Conservation (phyloP, 371 early-diverging fungal species). For the Saksenaea vasiformis region DNA sequence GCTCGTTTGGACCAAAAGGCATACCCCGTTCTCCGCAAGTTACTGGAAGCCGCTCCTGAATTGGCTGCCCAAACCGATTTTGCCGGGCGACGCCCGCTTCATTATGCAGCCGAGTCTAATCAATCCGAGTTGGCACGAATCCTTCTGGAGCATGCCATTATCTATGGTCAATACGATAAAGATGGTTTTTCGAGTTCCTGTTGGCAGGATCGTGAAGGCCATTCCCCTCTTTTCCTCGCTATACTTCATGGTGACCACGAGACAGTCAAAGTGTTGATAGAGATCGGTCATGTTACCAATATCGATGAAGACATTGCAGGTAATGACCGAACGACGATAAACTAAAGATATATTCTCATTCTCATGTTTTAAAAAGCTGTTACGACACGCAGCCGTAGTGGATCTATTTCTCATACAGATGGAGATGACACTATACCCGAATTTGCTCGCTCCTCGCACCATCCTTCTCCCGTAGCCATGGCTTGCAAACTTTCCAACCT, state of each 20-base stretch:
- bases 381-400: neutral
- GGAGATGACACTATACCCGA: constrained; percentile 31
- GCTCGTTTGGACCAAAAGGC: neutral
- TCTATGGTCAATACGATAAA: constrained; percentile 37
- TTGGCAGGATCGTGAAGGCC: constrained; percentile 72
- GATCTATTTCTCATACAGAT: neutral
- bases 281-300: constrained; percentile 53
- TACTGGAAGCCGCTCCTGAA: constrained; percentile 23
- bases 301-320: constrained; percentile 49
- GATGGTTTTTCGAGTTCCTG: constrained; percentile 43
- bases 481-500: constrained; percentile 60
- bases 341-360: neutral
- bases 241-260: constrained; percentile 62
- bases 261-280: constrained; percentile 54
- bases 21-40: constrained; percentile 11
- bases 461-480: constrained; percentile 55
- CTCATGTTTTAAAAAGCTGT: constrained; percentile 4
- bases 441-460: constrained; percentile 37
- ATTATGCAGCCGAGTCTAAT: constrained; percentile 69
- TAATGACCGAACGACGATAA: constrained; percentile 13
- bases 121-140: constrained; percentile 42
- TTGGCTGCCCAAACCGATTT: constrained; percentile 50
- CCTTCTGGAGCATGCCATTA: constrained; percentile 50
- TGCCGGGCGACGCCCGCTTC: constrained; percentile 67
- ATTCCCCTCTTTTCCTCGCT: constrained; percentile 70